Evolutionary conservation across 768 basidiomycete species (phyloP).

Genomic region (Rhodotorula taiwanensis): DNA sequence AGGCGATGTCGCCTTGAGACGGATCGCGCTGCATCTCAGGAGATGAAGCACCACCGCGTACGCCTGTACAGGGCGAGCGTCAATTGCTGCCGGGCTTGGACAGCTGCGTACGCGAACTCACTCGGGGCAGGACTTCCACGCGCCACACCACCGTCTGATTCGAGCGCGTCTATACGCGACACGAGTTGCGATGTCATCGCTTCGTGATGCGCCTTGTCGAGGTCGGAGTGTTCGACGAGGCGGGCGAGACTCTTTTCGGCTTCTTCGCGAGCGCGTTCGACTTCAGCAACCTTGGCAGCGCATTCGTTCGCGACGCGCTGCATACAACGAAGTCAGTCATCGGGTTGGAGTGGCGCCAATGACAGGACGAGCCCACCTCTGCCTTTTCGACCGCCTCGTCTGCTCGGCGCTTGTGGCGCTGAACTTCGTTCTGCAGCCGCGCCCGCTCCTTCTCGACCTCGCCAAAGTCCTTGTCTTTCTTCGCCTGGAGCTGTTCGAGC

Average conservation of each 20-base stretch:
- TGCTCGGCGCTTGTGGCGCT: conserved; percentile 1
- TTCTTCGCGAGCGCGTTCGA: conserved; percentile 2
- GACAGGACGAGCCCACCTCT: too few relatives aligned
- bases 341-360: too few relatives aligned
- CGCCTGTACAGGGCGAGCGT: too few relatives aligned
- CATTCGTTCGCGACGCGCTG: not conserved
- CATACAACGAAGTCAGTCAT: too few relatives aligned
- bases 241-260: conserved; percentile 2
- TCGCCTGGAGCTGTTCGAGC: not conserved
- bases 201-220: not conserved
- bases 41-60: too few relatives aligned
- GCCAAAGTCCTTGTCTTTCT: not conserved
- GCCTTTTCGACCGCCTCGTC: not conserved
- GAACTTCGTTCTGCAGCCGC: not conserved
- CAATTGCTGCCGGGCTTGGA: too few relatives aligned
- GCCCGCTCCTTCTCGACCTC: conserved; percentile 1
- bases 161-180: not conserved
- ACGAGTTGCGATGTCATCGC: not conserved
- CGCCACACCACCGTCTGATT: not conserved
- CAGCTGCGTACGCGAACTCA: too few relatives aligned
- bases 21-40: not conserved
- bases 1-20: not conserved
- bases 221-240: conserved; percentile 1
- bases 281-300: not conserved
- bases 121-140: too few relatives aligned